Evolutionary conservation across 192 early-diverging fungal species (phyloP).

Genomic region (Pecoramyces ruminantium): DNA sequence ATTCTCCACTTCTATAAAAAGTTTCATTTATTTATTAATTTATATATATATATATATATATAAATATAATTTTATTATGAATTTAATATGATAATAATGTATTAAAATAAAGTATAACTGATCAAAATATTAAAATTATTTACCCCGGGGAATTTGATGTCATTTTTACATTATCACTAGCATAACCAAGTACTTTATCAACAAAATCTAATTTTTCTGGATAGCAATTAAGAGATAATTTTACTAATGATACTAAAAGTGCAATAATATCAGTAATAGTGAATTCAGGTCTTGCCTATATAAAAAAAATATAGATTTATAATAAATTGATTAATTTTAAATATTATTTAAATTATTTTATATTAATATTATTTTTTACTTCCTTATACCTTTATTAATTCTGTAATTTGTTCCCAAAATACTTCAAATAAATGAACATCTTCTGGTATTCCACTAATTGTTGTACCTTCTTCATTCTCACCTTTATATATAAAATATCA

Average conservation of each 20-base stretch:
- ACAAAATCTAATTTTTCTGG: constrained; percentile 74
- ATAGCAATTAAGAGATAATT: constrained; percentile 81
- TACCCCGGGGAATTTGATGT: constrained; percentile 17
- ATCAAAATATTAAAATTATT: constrained; percentile 24
- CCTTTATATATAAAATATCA: too few relatives aligned
- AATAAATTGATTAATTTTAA: too few relatives aligned
- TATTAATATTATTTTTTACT: constrained; percentile 1
- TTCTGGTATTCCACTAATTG: constrained; percentile 61
- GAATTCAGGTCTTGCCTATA: constrained; percentile 73
- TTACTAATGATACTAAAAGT: constrained; percentile 69
- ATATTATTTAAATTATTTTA: neutral
- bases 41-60: too few relatives aligned
- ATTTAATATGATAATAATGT: too few relatives aligned
- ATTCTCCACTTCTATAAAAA: constrained; percentile 29
- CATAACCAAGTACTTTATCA: constrained; percentile 81
- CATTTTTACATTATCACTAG: constrained; percentile 29
- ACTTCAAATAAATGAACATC: constrained; percentile 85
- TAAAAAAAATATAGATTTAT: neutral
- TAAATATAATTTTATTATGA: too few relatives aligned
- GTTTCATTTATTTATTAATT: constrained; percentile 1
- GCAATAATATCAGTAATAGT: constrained; percentile 83
- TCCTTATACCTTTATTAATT: constrained; percentile 56
- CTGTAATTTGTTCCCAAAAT: constrained; percentile 91
- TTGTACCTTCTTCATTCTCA: constrained; percentile 14
- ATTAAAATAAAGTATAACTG: too few relatives aligned